phyloP scores from a whole-genome alignment of 176 grass and related monocot species.

The Oryza meyeriana region DNA sequence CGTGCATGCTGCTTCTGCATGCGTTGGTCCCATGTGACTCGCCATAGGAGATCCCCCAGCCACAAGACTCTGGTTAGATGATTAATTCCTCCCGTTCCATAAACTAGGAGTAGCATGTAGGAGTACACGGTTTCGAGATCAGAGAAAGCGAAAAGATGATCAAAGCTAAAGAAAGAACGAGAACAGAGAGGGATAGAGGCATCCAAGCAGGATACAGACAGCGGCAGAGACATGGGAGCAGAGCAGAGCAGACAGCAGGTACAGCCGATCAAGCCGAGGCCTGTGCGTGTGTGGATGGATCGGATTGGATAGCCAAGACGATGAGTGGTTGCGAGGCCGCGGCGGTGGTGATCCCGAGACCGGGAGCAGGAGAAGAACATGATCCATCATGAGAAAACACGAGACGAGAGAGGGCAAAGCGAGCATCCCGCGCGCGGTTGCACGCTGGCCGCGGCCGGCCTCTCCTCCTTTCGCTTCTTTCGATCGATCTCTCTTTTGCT shows the following conservation, averaged over 20 bases:
- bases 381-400: not conserved
- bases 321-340: not conserved
- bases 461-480: conserved; percentile 30
- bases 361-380: not conserved
- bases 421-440: not conserved
- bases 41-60: not conserved
- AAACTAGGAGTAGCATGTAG: not conserved
- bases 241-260: not conserved
- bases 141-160: conserved; percentile 36
- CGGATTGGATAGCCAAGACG: not conserved
- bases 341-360: conserved; percentile 42
- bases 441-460: not conserved
- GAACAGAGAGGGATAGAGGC: not conserved
- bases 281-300: not conserved
- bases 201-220: conserved; percentile 5
- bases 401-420: conserved; percentile 10
- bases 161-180: not conserved
- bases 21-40: conserved; percentile 1
- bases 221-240: not conserved
- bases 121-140: conserved; percentile 49
- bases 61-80: not conserved
- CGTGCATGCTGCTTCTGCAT: not conserved
- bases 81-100: conserved; percentile 30
- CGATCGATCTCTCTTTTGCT: conserved; percentile 30
- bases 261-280: not conserved